Percentiles rank a stretch among this genome's conserved stretches.
These are phyloP conservation scores for Sugiyamaella japonica DNA, from an alignment of 1,139 yeast species.

Conservation along the genomic window DNA sequence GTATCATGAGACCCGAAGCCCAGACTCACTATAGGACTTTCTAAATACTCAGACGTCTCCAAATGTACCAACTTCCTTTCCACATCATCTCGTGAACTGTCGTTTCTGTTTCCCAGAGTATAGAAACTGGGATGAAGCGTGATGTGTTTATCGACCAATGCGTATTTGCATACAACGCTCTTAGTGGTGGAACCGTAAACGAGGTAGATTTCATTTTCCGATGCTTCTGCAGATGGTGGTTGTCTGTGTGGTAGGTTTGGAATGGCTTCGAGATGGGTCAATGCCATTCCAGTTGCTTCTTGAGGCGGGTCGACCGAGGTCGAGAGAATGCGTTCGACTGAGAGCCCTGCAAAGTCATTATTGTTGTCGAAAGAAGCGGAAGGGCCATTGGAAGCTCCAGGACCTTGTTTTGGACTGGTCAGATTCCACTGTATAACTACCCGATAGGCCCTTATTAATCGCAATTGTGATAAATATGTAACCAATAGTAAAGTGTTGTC, in stretches of 20 bases:
- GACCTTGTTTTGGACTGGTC: constrained; percentile 17
- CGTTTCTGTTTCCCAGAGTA: constrained; percentile 28
- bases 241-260: constrained; percentile 30
- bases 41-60: constrained; percentile 4
- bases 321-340: constrained; percentile 22
- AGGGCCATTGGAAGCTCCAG: constrained; percentile 16
- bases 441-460: constrained; percentile 49
- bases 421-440: constrained; percentile 56
- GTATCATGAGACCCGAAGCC: constrained; percentile 31
- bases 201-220: constrained; percentile 45
- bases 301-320: constrained; percentile 21
- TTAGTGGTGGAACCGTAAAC: constrained; percentile 30
- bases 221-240: constrained; percentile 34
- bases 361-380: constrained; percentile 4
- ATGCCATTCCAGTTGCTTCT: constrained; percentile 17
- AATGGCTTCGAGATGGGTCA: constrained; percentile 36
- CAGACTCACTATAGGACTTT: constrained; percentile 24
- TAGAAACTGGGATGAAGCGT: constrained; percentile 35
- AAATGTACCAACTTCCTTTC: constrained; percentile 15
- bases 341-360: constrained; percentile 25
- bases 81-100: constrained; percentile 17
- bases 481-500: constrained; percentile 53
- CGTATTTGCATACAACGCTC: constrained; percentile 30
- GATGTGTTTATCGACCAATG: constrained; percentile 38
- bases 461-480: constrained; percentile 47